Conservation (phyloP, 1,284 basidiomycete species). For the Pseudozyma thailandica region DNA sequence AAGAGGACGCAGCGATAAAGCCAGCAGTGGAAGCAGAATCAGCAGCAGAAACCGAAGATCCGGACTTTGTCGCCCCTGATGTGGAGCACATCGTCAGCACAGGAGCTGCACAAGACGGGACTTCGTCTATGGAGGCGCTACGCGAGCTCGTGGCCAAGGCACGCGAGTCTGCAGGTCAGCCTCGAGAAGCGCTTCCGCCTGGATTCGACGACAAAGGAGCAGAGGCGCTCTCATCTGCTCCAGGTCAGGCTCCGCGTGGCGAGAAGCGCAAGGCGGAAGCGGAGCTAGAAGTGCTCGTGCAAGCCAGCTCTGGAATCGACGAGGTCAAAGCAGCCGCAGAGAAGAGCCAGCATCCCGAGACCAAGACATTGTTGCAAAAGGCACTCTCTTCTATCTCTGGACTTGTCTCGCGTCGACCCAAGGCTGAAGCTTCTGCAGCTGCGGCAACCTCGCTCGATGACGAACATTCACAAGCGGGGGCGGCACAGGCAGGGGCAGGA, state of each 20-base stretch:
- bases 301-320: constrained; percentile 24
- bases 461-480: constrained; percentile 1
- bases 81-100: constrained; percentile 46
- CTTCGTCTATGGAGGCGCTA: constrained; percentile 34
- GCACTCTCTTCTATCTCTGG: constrained; percentile 37
- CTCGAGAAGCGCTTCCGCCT: constrained; percentile 34
- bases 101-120: constrained; percentile 32
- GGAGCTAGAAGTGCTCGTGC: constrained; percentile 26
- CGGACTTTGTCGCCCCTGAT: constrained; percentile 34
- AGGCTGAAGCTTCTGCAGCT: constrained; percentile 8
- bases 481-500: constrained; percentile 2
- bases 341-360: constrained; percentile 40
- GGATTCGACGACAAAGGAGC: constrained; percentile 34
- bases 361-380: constrained; percentile 36
- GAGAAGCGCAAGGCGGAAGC: constrained; percentile 43
- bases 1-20: neutral
- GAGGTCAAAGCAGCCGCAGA: constrained; percentile 34
- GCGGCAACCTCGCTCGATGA: constrained; percentile 1
- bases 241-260: constrained; percentile 10
- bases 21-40: neutral
- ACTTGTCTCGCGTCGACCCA: constrained; percentile 26
- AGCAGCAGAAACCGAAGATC: constrained; percentile 5
- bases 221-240: neutral
- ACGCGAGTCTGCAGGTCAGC: constrained; percentile 33
- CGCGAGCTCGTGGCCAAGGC: constrained; percentile 47